phyloP scores from a whole-genome alignment of 2,329 filamentous ascomycete species.

The Talaromyces funiculosus region DNA sequence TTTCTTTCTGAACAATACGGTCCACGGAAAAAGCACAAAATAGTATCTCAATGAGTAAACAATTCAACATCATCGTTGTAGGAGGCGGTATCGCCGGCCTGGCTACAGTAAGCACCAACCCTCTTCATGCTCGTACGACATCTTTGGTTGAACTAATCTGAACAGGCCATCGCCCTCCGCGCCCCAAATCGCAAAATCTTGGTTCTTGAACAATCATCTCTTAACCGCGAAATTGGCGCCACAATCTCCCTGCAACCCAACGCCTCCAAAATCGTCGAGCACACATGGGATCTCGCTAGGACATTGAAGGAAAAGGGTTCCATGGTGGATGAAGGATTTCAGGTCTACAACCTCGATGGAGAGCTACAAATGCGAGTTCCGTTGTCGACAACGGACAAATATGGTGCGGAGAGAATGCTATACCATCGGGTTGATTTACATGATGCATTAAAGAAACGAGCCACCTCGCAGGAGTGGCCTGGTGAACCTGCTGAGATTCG shows the following conservation, averaged over 20 bases:
- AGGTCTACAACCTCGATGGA: constrained; percentile 22
- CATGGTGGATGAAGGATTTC: constrained; percentile 22
- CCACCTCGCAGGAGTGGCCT: constrained; percentile 1
- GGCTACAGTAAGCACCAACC: background rate
- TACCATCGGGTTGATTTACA: constrained; percentile 24
- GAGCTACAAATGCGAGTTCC: constrained; percentile 18
- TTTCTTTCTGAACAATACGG: background rate
- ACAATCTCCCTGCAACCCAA: constrained; percentile 36
- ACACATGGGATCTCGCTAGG: constrained; percentile 14
- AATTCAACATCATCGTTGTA: constrained; percentile 6
- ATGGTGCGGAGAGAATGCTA: constrained; percentile 18
- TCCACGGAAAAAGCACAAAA: no score
- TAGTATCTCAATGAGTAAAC: background rate
- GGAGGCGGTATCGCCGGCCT: constrained; percentile 9
- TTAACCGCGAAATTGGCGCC: constrained; percentile 26
- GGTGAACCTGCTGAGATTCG: constrained; percentile 17
- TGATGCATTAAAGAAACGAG: constrained; percentile 18
- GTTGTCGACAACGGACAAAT: constrained; percentile 16
- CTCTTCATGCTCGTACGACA: background rate
- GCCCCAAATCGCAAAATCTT: constrained; percentile 19
- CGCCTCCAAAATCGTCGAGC: constrained; percentile 37
- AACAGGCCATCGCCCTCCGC: constrained; percentile 10
- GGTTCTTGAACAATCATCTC: constrained; percentile 22
- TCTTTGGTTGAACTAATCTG: background rate
- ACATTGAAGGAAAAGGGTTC: constrained; percentile 9